Conservation (phyloP, 352 stramenopile genomes). For the Aphanomyces astaci region DNA sequence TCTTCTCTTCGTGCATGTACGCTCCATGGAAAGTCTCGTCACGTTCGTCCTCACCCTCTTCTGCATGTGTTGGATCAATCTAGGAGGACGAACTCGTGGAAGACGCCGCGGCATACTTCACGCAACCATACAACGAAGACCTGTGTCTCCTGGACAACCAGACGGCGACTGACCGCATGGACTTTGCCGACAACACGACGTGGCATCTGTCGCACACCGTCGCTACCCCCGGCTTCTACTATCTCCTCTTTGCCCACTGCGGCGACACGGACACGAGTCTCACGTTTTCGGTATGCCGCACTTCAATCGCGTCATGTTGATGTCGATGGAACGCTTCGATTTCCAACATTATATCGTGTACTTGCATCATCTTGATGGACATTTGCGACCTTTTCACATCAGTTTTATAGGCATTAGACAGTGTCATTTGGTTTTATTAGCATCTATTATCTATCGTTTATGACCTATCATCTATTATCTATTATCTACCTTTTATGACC, state of each 20-base stretch:
- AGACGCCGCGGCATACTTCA: slow-evolving; percentile 32
- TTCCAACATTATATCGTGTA: no score
- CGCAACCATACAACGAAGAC: slow-evolving; percentile 35
- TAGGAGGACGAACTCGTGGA: slow-evolving; percentile 50
- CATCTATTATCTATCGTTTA: no score
- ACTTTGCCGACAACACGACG: slow-evolving; percentile 45
- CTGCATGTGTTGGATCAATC: neutral
- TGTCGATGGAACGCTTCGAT: no score
- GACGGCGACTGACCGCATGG: slow-evolving; percentile 34
- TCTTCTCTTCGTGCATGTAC: slow-evolving; percentile 59
- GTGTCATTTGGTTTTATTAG: no score
- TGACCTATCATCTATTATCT: no score
- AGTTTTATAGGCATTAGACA: no score
- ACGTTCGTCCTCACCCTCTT: neutral
- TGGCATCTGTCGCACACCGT: slow-evolving; percentile 30
- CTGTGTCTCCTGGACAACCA: slow-evolving; percentile 27
- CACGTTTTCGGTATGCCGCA: slow-evolving; percentile 80
- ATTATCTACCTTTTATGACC: no score
- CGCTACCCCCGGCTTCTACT: slow-evolving; percentile 68
- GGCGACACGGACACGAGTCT: slow-evolving; percentile 49
- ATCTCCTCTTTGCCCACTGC: slow-evolving; percentile 82
- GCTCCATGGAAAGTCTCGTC: neutral
- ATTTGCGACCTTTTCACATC: no score
- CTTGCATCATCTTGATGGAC: no score
- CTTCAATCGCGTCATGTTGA: no score